Evolutionary conservation across 1,284 basidiomycete species (phyloP), one percentile per base, ranked within the genome.

Genomic region (Erythrobasidium hasegawianum): DNA sequence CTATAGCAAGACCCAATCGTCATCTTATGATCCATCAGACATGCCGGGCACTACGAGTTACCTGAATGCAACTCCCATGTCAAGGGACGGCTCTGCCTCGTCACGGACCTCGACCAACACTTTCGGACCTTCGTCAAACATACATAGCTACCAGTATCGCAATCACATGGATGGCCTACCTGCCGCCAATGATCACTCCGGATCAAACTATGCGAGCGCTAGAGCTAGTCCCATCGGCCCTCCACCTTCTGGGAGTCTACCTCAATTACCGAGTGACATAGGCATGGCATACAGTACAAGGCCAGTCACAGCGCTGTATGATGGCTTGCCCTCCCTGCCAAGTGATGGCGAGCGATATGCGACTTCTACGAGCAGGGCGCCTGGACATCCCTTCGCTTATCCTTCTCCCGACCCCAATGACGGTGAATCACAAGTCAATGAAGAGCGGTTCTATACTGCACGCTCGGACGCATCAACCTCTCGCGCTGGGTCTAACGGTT

Each of bases 151-250:
- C 33, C 33, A 33, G 4, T 33, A 33, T 33, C 5, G 33, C 33
- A 33, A 33, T 33, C 33, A 33, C 11, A 33, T 33, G 11, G 33
- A 33, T 11, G 11, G 33, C 33, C 33, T 11, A 33, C 11, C 33
- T 33, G 11, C 33, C 4, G 33, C 5, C 33, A 4, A 5, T 33
- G 33, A 33, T 33, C 29, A 47, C 5, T 38, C 52, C 40, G 50
- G 52, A n/a, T 49, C 59, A 54, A 52, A 38, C 33, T 65, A 65
- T 26, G 54, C 54, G 55, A 45, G 55, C 24, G 62, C 62, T 4
- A 33, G 62, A 29, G 52, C 55, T 16, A 65, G 62, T 53, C 62
- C 62, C n/a, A 65, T 65, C 26, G 62, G 62, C 11, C 62, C 62
- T 18, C 62, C 62, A 11, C 62, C 62, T 14, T 29, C 55, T 14